Percentiles rank a stretch among this genome's conserved stretches.
Evolutionary conservation across 306 rosid genomes (phyloP).

Genomic region (Pterocarpus macrocarpus): DNA sequence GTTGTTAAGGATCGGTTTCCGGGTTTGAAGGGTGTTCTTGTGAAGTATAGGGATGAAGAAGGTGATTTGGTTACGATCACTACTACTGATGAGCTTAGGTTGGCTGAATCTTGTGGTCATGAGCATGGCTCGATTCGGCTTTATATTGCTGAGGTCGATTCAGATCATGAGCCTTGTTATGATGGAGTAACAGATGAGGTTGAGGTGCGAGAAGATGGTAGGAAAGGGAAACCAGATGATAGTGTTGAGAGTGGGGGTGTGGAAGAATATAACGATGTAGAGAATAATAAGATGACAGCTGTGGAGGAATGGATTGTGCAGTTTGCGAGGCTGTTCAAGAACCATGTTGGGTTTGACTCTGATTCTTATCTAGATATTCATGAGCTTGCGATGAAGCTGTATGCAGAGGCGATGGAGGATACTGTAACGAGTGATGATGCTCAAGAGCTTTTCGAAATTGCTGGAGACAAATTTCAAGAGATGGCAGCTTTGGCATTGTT

Average conservation of each 20-base stretch:
- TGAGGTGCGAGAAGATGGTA: conserved; percentile 30
- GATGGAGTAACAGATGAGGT: conserved; percentile 57
- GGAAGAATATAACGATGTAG: conserved; percentile 49
- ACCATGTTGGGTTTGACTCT: conserved; percentile 93
- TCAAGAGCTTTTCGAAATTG: conserved; percentile 82
- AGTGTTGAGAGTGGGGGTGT: conserved; percentile 54
- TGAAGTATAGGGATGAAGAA: conserved; percentile 83
- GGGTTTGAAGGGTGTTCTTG: conserved; percentile 82
- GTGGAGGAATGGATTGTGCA: conserved; percentile 93
- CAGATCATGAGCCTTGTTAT: conserved; percentile 71
- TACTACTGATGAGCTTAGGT: conserved; percentile 72
- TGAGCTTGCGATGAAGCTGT: conserved; percentile 83
- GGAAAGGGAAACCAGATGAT: conserved; percentile 27
- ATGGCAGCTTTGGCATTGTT: conserved; percentile 90
- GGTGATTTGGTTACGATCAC: conserved; percentile 94
- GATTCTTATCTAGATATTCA: conserved; percentile 88
- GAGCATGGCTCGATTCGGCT: conserved; percentile 67
- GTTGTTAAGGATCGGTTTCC: conserved; percentile 75
- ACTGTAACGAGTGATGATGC: conserved; percentile 70
- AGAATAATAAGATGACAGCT: conserved; percentile 42
- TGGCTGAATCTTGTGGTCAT: conserved; percentile 67
- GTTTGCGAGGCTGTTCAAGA: conserved; percentile 93
- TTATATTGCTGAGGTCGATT: conserved; percentile 65
- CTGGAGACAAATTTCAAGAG: conserved; percentile 90
- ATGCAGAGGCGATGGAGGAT: conserved; percentile 91